Evolutionary conservation across 2,329 filamentous ascomycete genomes (phyloP), one percentile per base, ranked within the genome.

Genomic region (Cladosporium velox): DNA sequence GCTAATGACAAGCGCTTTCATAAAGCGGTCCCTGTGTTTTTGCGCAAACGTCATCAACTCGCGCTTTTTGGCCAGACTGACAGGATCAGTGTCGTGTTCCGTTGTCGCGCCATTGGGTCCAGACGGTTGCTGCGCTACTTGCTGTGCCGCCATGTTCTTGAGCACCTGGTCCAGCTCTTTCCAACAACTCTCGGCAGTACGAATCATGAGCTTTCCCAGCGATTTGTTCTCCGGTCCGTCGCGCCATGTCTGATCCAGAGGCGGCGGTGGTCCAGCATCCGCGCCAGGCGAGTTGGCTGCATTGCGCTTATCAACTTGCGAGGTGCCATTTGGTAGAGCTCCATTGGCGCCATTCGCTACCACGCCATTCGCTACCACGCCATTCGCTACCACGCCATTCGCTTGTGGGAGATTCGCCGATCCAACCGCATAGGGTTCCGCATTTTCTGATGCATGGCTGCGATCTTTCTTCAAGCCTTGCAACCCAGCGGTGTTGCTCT

Each of bases 1-100:
- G 1, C 91, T 88, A 57, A 99, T 89, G 26, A 99, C 92, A 24
- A 97, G 84, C 8, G 93, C 87, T 80, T 99, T 98, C 77, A 96
- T 92, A 83, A 96, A 98, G 80, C 92, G 92, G 34, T 90, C 88
- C 74, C 97, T 90, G 73, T 90, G 87, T 26, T 88, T 86, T 76
- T 94, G 90, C 10, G 91, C 88, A 79, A 95, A 96, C 52, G 91
- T 87, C 67, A 97, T 79, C 63, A 97, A 78, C 41, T 83, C 79
- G 32, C 87, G 80, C 79, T 97, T 97, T 80, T 96, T 97, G 35
- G 85, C 83, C 14, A 91, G 74, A 73, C 92, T 94, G 67, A 89
- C 87, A 47, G 78, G 76, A 1, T 87, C 89, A 24, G 79, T 82
- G 72, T 91, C 88, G 64, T 88, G 85, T 2, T 75, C 71, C 4